A percentile compares a stretch with the other conserved stretches of the same genome.
These are phyloP conservation scores for Calycina herbarum DNA, from an alignment of 2,329 filamentous ascomycete species.

Conservation along the genomic window DNA sequence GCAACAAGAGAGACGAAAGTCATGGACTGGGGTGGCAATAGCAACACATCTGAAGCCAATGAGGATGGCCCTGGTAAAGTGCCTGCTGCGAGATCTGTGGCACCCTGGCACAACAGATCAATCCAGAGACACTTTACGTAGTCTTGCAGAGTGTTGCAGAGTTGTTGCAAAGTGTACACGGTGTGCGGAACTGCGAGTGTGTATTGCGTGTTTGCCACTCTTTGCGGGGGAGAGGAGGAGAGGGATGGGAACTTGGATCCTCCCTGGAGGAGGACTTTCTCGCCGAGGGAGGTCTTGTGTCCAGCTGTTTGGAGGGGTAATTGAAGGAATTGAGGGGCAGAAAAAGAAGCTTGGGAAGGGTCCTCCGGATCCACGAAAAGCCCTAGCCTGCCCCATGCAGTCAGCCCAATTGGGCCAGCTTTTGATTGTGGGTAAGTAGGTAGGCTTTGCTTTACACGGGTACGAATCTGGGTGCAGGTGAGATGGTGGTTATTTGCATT, in stretches of 20 bases:
- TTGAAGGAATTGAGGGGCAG: neutral
- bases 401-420: neutral
- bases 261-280: neutral
- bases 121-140: slow-evolving; percentile 1
- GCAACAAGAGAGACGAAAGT: neutral
- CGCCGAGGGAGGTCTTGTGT: neutral
- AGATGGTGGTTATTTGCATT: neutral
- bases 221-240: neutral
- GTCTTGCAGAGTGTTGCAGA: too few relatives aligned
- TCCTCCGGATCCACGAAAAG: neutral
- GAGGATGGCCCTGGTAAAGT: neutral
- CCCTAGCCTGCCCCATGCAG: neutral
- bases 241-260: neutral
- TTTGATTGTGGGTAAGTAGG: neutral
- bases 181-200: neutral
- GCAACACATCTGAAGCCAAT: neutral
- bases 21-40: neutral
- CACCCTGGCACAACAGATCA: neutral
- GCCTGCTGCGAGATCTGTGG: slow-evolving; percentile 1
- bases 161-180: neutral
- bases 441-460: neutral
- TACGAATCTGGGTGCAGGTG: neutral
- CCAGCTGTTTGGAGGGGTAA: slow-evolving; percentile 4
- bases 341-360: neutral
- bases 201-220: neutral